Base-by-base conservation (phyloP, 768 basidiomycete species). In the Dentipellis fragilis region DNA sequence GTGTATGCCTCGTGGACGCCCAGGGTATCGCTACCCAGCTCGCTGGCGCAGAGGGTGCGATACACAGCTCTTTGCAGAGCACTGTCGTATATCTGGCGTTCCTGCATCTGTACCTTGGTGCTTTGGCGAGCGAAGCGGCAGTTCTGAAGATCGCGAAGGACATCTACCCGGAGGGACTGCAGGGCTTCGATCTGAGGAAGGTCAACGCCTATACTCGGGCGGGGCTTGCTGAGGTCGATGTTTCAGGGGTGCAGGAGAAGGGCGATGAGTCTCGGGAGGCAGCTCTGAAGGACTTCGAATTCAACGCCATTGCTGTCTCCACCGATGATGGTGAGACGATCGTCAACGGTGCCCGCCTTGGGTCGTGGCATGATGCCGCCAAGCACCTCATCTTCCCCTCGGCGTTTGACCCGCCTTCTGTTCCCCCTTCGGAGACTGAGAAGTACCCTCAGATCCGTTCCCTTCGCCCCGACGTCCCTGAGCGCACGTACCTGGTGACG, bases 401-500 rank as follows among this genome's bases (percentile, higher is more conserved):
- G 40, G 83, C 85, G 16, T 95, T 89, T 71, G 71, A 79, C 14
- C 80, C 85, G 8, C 68, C 76, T 19, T 62, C 68, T 42, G 70
- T 73, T 23, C 55, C 62, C 10, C 56, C 65, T 3, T 54, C 67
- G 2, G 63, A 70, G 5, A 65, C 65, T 42, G 77, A 79, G 40
- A 71, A 76, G 36, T 79, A 75, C 55, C 71, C 77, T 11, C 81
- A 82, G 62, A 75, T 85, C 56, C 84, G 87, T 12, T 74, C 84
- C 4, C 73, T 95, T 35, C 90, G 87, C 42, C 96, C 96, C 11
- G 93, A 96, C 63, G 67, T 88, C 21, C 73, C 86, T 2, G 95
- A 97, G 57, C 85, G 86, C 65, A 98, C 93, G 21, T 97, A 80
- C 80, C 82, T 98, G 54, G 85, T 97, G 55, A 95, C 90, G 9